Conservation (phyloP, 2,329 filamentous ascomycete genomes). For the Monilinia fructicola region DNA sequence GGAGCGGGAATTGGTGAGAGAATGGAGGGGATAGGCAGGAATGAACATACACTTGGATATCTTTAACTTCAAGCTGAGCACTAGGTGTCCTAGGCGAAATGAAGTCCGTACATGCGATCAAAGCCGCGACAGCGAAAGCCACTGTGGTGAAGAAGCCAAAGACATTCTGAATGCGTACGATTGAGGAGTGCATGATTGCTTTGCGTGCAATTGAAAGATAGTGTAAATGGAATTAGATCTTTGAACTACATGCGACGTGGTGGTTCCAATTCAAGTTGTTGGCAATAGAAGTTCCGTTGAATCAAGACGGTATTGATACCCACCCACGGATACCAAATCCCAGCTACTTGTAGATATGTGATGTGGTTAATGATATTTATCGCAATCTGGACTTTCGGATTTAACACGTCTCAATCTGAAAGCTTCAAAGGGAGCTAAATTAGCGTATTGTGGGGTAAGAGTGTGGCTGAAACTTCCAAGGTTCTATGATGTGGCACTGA, state of each 20-base stretch:
- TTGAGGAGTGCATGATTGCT: conserved; percentile 69
- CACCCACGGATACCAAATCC: too few species aligned
- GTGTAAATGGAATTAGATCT: neutral
- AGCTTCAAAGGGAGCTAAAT: conserved; percentile 19
- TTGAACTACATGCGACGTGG: conserved; percentile 17
- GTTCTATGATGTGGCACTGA: conserved; percentile 5
- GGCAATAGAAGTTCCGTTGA: neutral
- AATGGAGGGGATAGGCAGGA: neutral
- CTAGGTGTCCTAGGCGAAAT: conserved; percentile 66
- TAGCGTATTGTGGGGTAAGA: conserved; percentile 31
- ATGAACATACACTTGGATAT: conserved; percentile 75
- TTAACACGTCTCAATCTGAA: conserved; percentile 31
- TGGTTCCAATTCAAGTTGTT: neutral
- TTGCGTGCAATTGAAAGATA: conserved; percentile 8
- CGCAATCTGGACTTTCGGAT: conserved; percentile 22
- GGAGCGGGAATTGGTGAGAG: neutral
- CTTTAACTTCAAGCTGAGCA: conserved; percentile 64
- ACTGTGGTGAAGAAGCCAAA: conserved; percentile 99
- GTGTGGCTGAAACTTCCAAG: conserved; percentile 28
- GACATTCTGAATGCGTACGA: conserved; percentile 84
- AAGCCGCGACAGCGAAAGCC: conserved; percentile 72
- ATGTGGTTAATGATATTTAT: neutral
- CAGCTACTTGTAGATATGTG: too few species aligned
- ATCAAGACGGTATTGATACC: neutral
- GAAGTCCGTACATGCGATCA: conserved; percentile 81